A percentile compares a stretch with the other conserved stretches of the same genome.
Conservation (phyloP, 148 eudicot genomes). For the Vaccinium myrtillus region DNA sequence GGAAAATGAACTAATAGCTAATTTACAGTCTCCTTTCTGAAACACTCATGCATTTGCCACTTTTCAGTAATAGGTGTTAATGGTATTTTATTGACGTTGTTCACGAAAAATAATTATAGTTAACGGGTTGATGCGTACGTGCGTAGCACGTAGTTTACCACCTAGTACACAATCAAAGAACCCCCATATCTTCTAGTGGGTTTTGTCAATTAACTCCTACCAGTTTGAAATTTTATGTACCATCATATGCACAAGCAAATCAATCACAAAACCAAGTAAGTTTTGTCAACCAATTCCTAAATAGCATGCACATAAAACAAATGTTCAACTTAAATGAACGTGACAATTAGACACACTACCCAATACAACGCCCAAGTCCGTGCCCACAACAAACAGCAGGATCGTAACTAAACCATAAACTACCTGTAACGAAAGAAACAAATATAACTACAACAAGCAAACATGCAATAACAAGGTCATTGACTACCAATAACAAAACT, state of each 20-base stretch:
- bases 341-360: background rate
- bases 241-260: background rate
- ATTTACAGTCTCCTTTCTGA: too few species aligned
- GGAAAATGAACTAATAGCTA: too few species aligned
- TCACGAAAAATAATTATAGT: too few species aligned
- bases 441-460: background rate
- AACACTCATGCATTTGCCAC: too few species aligned
- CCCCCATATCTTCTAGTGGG: background rate
- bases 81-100: too few species aligned
- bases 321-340: background rate
- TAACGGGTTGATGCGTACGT: too few species aligned
- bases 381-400: background rate
- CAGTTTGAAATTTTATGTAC: too few species aligned
- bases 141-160: too few species aligned
- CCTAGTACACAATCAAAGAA: background rate
- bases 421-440: background rate
- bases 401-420: background rate
- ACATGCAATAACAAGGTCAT: background rate
- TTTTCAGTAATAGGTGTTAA: too few species aligned
- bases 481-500: background rate
- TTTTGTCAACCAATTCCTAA: background rate
- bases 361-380: background rate
- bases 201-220: background rate
- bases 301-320: background rate
- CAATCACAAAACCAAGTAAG: background rate